phyloP scores from a whole-genome alignment of 495 filamentous ascomycete species.

The Penicillium riverlandense region DNA sequence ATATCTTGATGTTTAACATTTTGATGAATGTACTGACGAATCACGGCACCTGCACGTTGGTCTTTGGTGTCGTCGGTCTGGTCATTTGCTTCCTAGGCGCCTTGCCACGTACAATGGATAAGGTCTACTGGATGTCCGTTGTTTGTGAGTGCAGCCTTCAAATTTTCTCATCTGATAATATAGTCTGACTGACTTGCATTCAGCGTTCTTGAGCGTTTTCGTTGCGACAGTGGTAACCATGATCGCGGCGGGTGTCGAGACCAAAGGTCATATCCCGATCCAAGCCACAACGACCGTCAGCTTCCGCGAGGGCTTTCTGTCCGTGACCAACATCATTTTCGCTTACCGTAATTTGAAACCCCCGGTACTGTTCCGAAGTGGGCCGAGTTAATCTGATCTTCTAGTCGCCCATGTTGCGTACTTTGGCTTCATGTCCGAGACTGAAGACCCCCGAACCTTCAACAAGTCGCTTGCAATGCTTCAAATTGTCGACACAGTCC shows the following conservation, averaged over 20 bases:
- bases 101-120: slow-evolving; percentile 57
- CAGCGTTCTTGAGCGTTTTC: slow-evolving; percentile 56
- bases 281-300: slow-evolving; percentile 11
- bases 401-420: slow-evolving; percentile 62
- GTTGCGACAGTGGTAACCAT: slow-evolving; percentile 64
- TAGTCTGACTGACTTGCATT: not conserved
- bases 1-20: slow-evolving; percentile 60
- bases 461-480: slow-evolving; percentile 58
- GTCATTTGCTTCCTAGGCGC: slow-evolving; percentile 55
- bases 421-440: slow-evolving; percentile 71
- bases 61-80: slow-evolving; percentile 58
- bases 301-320: slow-evolving; percentile 22
- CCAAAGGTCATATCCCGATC: slow-evolving; percentile 11
- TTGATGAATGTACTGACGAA: slow-evolving; percentile 58
- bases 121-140: slow-evolving; percentile 53
- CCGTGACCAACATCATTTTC: slow-evolving; percentile 33
- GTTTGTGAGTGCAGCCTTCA: slow-evolving; percentile 26
- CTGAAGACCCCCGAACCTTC: slow-evolving; percentile 58
- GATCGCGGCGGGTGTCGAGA: slow-evolving; percentile 49
- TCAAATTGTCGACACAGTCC: slow-evolving; percentile 53
- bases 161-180: not conserved
- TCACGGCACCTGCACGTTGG: slow-evolving; percentile 58
- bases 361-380: not conserved
- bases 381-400: slow-evolving; percentile 2
- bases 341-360: slow-evolving; percentile 27